Percentiles rank a stretch among this genome's conserved stretches.
Evolutionary conservation across 2,329 filamentous ascomycete genomes (phyloP).

Genomic region (Fusarium nygamai): DNA sequence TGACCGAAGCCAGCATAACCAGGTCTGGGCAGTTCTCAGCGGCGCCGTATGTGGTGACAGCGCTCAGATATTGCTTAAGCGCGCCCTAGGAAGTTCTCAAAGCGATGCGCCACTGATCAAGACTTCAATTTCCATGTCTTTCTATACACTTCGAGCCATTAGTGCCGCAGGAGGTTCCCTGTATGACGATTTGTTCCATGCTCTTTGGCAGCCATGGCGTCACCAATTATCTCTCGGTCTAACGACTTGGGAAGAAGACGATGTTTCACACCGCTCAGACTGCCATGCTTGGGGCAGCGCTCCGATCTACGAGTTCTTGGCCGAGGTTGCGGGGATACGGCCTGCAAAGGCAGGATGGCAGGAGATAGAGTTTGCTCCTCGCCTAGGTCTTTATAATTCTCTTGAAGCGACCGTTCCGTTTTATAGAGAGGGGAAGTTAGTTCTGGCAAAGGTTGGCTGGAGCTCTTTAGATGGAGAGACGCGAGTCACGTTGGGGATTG

Average conservation of each 20-base stretch:
- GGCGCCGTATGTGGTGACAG: not conserved
- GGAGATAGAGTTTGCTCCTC: not conserved
- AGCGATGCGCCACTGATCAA: accelerated
- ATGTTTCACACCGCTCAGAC: not conserved
- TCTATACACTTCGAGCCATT: not conserved
- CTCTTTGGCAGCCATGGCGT: not conserved
- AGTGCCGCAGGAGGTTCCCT: not conserved
- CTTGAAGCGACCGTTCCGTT: not conserved
- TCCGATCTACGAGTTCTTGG: not conserved
- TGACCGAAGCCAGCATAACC: not conserved
- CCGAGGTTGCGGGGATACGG: not conserved
- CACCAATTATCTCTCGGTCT: not conserved
- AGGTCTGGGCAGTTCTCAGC: not conserved
- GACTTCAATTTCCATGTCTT: not conserved
- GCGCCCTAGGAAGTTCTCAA: not conserved
- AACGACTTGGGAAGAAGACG: not conserved
- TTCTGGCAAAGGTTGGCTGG: not conserved
- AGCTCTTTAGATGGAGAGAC: not conserved
- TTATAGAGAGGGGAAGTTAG: not conserved
- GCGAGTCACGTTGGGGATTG: not conserved
- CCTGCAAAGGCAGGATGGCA: not conserved
- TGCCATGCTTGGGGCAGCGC: not conserved
- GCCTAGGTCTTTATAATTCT: not conserved
- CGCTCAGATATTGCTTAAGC: not conserved
- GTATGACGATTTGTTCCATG: not conserved